Evolutionary conservation across 2,329 filamentous ascomycete species (phyloP).

Genomic region (Didymella arachidicola): DNA sequence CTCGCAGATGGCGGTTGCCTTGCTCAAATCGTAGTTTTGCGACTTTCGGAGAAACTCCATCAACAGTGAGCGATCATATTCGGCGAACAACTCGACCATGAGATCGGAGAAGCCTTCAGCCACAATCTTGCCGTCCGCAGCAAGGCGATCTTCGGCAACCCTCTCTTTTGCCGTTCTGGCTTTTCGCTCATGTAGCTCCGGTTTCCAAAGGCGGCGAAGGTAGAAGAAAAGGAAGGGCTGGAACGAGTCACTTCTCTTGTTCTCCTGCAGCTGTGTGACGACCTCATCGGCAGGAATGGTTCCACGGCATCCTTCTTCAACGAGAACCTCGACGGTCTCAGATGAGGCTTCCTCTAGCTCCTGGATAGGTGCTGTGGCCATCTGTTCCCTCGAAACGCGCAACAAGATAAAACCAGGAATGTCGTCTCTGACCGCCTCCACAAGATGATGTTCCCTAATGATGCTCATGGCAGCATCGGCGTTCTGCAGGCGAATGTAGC

Average conservation of each 20-base stretch:
- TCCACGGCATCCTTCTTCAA: constrained; percentile 89
- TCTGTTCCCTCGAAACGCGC: constrained; percentile 76
- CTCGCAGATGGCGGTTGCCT: constrained; percentile 80
- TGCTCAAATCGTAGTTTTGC: constrained; percentile 87
- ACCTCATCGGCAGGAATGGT: constrained; percentile 81
- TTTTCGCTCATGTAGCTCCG: constrained; percentile 64
- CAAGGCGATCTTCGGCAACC: constrained; percentile 53
- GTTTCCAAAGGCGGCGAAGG: constrained; percentile 83
- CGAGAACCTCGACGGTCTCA: constrained; percentile 85
- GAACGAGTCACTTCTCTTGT: constrained; percentile 60
- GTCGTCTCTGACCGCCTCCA: constrained; percentile 87
- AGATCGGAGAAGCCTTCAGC: constrained; percentile 89
- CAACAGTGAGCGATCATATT: constrained; percentile 79
- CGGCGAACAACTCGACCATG: constrained; percentile 84
- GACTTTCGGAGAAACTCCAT: constrained; percentile 88
- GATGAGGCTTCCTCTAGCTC: constrained; percentile 82
- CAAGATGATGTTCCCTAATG: constrained; percentile 87
- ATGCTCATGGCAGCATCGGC: constrained; percentile 87
- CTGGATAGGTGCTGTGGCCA: constrained; percentile 68
- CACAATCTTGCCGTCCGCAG: constrained; percentile 68
- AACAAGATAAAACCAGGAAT: constrained; percentile 88
- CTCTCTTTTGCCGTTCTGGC: constrained; percentile 50
- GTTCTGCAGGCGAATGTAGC: constrained; percentile 90
- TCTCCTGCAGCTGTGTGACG: constrained; percentile 74
- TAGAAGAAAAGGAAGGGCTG: constrained; percentile 91